Percentiles rank a stretch among this genome's conserved stretches.
These are phyloP conservation scores for Dictyostelium firmibasis DNA, from an alignment of 78 protist genomes.

Conservation along the genomic window DNA sequence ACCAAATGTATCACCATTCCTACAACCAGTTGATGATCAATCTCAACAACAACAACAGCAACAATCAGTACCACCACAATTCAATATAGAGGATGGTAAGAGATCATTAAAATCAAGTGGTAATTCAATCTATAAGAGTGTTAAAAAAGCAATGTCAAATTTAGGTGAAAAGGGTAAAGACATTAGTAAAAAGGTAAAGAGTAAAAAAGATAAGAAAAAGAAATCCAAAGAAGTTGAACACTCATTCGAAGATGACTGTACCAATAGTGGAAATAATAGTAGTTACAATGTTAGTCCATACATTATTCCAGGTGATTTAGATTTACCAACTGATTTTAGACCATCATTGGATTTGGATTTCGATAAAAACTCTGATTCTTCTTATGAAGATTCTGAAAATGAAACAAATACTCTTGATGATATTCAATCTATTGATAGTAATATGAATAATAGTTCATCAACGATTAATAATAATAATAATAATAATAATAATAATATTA, in stretches of 20 bases:
- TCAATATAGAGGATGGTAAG: neutral
- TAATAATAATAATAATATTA: too few species aligned
- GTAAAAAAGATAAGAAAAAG: constrained; percentile 12
- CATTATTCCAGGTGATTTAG: neutral
- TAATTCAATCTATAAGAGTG: constrained; percentile 23
- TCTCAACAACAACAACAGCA: neutral
- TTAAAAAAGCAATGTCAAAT: constrained; percentile 39
- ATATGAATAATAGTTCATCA: neutral
- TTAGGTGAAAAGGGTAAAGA: constrained; percentile 45
- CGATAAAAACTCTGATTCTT: neutral
- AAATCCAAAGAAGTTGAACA: neutral
- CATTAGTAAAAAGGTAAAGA: constrained; percentile 28
- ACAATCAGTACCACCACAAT: neutral
- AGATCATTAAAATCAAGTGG: constrained; percentile 47
- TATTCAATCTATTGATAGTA: constrained; percentile 24
- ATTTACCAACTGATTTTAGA: neutral
- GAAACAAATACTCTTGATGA: constrained; percentile 13
- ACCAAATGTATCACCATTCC: constrained; percentile 5
- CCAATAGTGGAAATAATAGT: neutral
- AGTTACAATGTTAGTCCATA: neutral
- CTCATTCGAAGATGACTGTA: neutral
- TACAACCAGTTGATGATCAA: neutral
- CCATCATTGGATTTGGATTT: constrained; percentile 36
- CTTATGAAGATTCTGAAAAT: constrained; percentile 19
- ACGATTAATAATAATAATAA: neutral